Conservation (phyloP, 345 rosid species). For the Dipteronia dyeriana region DNA sequence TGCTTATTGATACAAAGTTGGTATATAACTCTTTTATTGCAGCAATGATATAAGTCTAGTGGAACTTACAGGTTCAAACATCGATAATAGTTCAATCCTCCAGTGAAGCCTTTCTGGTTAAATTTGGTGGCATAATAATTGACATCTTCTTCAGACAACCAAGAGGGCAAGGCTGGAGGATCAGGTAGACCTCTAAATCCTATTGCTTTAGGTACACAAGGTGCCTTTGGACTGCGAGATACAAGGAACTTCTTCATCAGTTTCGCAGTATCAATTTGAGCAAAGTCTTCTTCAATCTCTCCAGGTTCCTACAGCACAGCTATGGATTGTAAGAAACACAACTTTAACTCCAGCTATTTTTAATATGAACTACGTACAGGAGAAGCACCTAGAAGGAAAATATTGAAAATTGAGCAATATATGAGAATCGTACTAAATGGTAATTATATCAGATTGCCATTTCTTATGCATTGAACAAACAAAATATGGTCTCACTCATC, state of each 20-base stretch:
- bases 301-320: conserved; percentile 59
- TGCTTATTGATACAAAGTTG: not conserved
- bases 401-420: no score
- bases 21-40: not conserved
- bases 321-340: not conserved
- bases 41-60: not conserved
- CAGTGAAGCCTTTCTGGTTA: conserved; percentile 71
- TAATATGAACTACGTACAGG: no score
- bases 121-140: conserved; percentile 59
- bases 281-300: conserved; percentile 72
- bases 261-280: conserved; percentile 52
- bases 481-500: no score
- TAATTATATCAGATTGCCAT: no score
- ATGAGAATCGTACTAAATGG: no score
- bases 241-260: conserved; percentile 45
- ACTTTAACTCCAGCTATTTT: not conserved
- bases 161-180: conserved; percentile 52
- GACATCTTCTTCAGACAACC: conserved; percentile 75
- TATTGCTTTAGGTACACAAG: conserved; percentile 52
- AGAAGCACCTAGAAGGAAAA: no score
- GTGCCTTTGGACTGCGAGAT: conserved; percentile 47
- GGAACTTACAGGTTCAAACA: conserved; percentile 61
- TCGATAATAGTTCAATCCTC: conserved; percentile 81
- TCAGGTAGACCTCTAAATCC: conserved; percentile 59
- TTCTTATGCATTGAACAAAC: no score